Evolutionary conservation across 768 basidiomycete genomes (phyloP).

Genomic region (Trametes elegans): DNA sequence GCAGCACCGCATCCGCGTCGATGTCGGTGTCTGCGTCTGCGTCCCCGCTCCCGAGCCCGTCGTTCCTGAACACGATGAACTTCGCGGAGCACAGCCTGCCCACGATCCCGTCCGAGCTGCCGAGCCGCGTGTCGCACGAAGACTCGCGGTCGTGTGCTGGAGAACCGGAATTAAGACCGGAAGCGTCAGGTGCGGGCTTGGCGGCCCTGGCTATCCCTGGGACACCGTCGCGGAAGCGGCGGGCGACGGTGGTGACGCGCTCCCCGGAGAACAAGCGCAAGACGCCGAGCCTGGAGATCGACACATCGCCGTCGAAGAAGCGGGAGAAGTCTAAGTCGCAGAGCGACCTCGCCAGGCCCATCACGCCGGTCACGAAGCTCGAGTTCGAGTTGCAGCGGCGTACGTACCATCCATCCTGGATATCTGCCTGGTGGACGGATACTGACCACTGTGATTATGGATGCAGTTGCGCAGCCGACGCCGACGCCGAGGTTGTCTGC

Average conservation of each 20-base stretch:
- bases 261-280: slow-evolving; percentile 45
- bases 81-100: slow-evolving; percentile 21
- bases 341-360: slow-evolving; percentile 62
- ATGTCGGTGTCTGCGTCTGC: slow-evolving; percentile 17
- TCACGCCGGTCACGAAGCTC: slow-evolving; percentile 61
- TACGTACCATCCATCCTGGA: slow-evolving; percentile 33
- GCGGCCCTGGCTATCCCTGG: slow-evolving; percentile 24
- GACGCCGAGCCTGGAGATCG: slow-evolving; percentile 32
- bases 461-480: slow-evolving; percentile 24
- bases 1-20: too few species aligned
- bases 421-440: background rate
- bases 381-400: slow-evolving; percentile 65
- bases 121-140: slow-evolving; percentile 15
- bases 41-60: slow-evolving; percentile 15
- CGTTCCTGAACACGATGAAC: slow-evolving; percentile 13
- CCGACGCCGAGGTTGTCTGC: slow-evolving; percentile 53
- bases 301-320: slow-evolving; percentile 61
- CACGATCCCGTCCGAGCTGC: slow-evolving; percentile 27
- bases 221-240: slow-evolving; percentile 37
- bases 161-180: background rate
- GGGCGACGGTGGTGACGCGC: slow-evolving; percentile 68
- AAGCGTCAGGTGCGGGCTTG: background rate
- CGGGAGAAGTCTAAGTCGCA: slow-evolving; percentile 68
- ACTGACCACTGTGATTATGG: background rate
- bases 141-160: background rate